Evolutionary conservation across 2,329 filamentous ascomycete species (phyloP).

Genomic region (Scytalidium sp.): DNA sequence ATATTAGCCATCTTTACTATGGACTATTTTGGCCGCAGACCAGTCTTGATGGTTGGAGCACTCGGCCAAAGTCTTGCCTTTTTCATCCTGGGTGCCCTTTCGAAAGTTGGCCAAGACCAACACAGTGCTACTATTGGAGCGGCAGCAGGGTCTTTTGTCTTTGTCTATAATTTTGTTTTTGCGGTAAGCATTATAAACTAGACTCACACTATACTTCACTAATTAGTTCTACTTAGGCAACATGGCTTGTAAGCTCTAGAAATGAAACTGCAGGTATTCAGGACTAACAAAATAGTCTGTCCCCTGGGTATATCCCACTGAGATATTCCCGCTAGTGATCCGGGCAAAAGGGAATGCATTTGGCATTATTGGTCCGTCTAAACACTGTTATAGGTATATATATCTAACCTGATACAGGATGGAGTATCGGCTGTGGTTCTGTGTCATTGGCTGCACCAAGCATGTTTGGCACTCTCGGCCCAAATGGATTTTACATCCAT

Average conservation of each 20-base stretch:
- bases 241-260: neutral
- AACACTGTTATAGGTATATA: neutral
- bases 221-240: neutral
- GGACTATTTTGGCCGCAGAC: slow-evolving; percentile 43
- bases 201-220: neutral
- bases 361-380: neutral
- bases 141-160: neutral
- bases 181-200: neutral
- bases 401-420: neutral
- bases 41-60: slow-evolving; percentile 1
- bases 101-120: neutral
- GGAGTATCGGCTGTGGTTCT: neutral
- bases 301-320: neutral
- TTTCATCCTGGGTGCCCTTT: neutral
- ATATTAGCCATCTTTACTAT: slow-evolving; percentile 47
- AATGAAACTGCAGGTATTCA: neutral
- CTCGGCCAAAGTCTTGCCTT: neutral
- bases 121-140: neutral
- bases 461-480: neutral
- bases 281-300: neutral
- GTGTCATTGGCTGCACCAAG: neutral
- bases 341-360: neutral
- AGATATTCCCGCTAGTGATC: neutral
- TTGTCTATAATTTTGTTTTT: slow-evolving; percentile 1
- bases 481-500: neutral